Percentiles rank a stretch among this genome's conserved stretches.
Conservation (phyloP, 805 yeast species). For the Nakazawaea ambrosiae region DNA sequence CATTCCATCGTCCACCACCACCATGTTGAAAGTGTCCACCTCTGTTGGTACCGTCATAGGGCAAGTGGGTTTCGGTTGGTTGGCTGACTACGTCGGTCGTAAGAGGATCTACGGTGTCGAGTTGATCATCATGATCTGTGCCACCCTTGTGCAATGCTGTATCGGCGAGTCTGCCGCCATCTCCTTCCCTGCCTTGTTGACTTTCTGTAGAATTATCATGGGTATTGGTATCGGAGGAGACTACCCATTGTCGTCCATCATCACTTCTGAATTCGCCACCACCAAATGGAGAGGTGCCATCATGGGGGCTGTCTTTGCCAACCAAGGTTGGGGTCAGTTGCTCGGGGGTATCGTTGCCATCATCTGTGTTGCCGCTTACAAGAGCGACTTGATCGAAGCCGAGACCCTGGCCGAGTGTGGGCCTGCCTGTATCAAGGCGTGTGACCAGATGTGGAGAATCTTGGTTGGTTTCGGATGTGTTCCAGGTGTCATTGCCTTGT, state of each 20-base stretch:
- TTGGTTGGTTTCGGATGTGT: slow-evolving; percentile 84
- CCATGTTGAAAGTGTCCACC: slow-evolving; percentile 79
- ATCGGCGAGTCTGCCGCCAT: slow-evolving; percentile 68
- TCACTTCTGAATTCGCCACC: slow-evolving; percentile 86
- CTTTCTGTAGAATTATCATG: slow-evolving; percentile 77
- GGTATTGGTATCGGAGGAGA: slow-evolving; percentile 99
- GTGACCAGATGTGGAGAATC: slow-evolving; percentile 94
- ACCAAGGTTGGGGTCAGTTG: slow-evolving; percentile 96
- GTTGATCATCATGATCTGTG: slow-evolving; percentile 74
- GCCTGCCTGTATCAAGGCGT: slow-evolving; percentile 61
- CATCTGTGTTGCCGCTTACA: slow-evolving; percentile 71
- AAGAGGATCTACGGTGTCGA: slow-evolving; percentile 84
- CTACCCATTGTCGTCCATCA: slow-evolving; percentile 89
- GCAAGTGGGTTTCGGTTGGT: slow-evolving; percentile 75
- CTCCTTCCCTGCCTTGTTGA: slow-evolving; percentile 64
- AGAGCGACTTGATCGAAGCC: slow-evolving; percentile 48
- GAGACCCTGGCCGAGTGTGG: slow-evolving; percentile 54
- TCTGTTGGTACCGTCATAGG: slow-evolving; percentile 94
- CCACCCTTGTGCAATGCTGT: slow-evolving; percentile 72
- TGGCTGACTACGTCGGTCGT: slow-evolving; percentile 81
- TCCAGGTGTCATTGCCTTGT: slow-evolving; percentile 79
- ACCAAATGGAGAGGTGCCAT: slow-evolving; percentile 98
- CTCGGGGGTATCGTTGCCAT: slow-evolving; percentile 81
- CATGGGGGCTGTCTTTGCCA: slow-evolving; percentile 93
- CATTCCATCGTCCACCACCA: slow-evolving; percentile 61